Percentiles rank a stretch among this genome's conserved stretches.
Conservation (phyloP, 2,329 filamentous ascomycete species). For the Chalaropsis thielavioides region DNA sequence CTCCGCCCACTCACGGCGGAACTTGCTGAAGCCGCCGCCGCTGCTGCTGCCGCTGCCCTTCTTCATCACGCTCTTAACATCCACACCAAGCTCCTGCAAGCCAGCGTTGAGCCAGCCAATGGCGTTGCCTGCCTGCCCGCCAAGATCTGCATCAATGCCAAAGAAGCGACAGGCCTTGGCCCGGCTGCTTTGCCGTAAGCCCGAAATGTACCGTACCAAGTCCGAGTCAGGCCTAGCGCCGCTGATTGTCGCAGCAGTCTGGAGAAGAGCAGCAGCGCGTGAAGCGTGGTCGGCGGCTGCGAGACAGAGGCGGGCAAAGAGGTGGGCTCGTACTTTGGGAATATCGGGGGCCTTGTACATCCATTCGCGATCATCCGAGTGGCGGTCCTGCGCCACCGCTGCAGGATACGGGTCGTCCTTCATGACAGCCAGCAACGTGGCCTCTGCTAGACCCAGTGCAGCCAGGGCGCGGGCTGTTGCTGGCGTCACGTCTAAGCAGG, state of each 20-base stretch:
- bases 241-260: constrained; percentile 24
- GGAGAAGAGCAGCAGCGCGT: constrained; percentile 45
- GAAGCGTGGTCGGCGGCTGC: constrained; percentile 78
- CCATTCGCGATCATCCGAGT: constrained; percentile 79
- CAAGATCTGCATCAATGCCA: constrained; percentile 73
- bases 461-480: constrained; percentile 41
- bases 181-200: constrained; percentile 58
- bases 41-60: constrained; percentile 29
- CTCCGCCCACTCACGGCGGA: constrained; percentile 64
- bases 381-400: constrained; percentile 64
- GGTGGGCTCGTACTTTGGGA: constrained; percentile 71
- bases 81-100: constrained; percentile 57
- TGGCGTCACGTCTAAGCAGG: constrained; percentile 40
- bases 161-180: constrained; percentile 84
- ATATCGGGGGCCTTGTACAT: constrained; percentile 88
- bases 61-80: constrained; percentile 29
- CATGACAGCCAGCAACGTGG: constrained; percentile 73
- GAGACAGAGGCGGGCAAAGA: constrained; percentile 78
- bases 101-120: constrained; percentile 79
- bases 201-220: constrained; percentile 58
- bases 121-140: constrained; percentile 65
- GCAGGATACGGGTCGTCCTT: constrained; percentile 92
- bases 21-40: constrained; percentile 41
- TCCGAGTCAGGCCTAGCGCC: constrained; percentile 43
- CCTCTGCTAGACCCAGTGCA: constrained; percentile 66